Conservation (phyloP, 2,329 filamentous ascomycete genomes). For the Salinomyces thailandicus region DNA sequence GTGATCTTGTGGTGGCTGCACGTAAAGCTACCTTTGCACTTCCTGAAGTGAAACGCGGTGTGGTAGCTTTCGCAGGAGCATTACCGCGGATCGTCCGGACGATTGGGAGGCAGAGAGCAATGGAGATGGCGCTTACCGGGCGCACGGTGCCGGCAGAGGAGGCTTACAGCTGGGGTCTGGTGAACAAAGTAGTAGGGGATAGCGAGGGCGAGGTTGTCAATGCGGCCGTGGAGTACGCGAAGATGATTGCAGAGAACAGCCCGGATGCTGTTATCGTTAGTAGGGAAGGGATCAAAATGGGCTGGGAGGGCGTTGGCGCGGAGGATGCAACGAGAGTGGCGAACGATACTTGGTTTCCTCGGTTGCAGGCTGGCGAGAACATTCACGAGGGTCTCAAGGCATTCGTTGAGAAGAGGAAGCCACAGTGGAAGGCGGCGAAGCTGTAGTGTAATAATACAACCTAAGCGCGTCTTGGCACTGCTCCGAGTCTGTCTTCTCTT, state of each 20-base stretch:
- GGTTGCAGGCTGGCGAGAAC: constrained; percentile 57
- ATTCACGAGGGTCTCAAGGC: constrained; percentile 62
- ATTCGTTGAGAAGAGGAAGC: constrained; percentile 65
- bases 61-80: constrained; percentile 55
- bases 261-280: constrained; percentile 69
- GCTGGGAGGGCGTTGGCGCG: constrained; percentile 60
- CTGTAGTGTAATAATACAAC: too few relatives aligned
- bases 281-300: constrained; percentile 58
- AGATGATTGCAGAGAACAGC: constrained; percentile 48
- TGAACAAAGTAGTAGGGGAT: constrained; percentile 52
- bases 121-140: constrained; percentile 60
- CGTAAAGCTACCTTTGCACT: constrained; percentile 43
- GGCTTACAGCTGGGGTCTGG: constrained; percentile 55
- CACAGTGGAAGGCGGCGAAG: constrained; percentile 49
- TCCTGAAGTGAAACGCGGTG: constrained; percentile 45
- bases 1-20: constrained; percentile 45
- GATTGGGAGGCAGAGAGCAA: constrained; percentile 58
- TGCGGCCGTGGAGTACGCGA: constrained; percentile 52
- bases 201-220: constrained; percentile 38
- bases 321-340: constrained; percentile 51
- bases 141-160: constrained; percentile 48
- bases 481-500: too few relatives aligned
- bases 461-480: too few relatives aligned
- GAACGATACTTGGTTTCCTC: constrained; percentile 47
- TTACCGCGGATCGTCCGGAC: constrained; percentile 55